Percentiles rank a stretch among this genome's conserved stretches.
Evolutionary conservation across 192 early-diverging fungal species (phyloP).

Genomic region (Phlyctochytrium planicorne): DNA sequence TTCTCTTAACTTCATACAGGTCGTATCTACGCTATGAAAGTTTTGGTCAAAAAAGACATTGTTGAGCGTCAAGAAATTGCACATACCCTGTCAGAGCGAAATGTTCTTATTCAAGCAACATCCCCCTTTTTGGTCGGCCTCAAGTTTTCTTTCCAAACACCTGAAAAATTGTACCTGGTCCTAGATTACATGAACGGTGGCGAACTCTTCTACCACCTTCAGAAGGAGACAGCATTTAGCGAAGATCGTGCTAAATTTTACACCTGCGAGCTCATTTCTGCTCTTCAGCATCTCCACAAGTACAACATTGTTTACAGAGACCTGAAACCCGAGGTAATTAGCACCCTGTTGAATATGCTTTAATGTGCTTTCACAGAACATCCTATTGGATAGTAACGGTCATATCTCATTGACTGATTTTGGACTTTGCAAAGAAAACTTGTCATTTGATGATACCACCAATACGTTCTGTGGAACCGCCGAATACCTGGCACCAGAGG

Average conservation of each 20-base stretch:
- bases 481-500: conserved; percentile 79
- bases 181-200: conserved; percentile 96
- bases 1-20: conserved; percentile 42
- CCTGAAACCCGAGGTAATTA: conserved; percentile 16
- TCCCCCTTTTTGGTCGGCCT: conserved; percentile 65
- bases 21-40: conserved; percentile 98
- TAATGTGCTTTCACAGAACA: conserved; percentile 36
- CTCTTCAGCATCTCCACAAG: conserved; percentile 89
- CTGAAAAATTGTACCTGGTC: conserved; percentile 93
- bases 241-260: conserved; percentile 72
- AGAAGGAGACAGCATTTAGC: conserved; percentile 60
- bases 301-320: conserved; percentile 80
- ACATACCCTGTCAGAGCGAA: conserved; percentile 92
- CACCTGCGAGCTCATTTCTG: conserved; percentile 85
- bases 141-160: conserved; percentile 70
- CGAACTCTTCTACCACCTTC: conserved; percentile 80
- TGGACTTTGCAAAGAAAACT: conserved; percentile 72
- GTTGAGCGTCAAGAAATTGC: conserved; percentile 89
- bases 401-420: conserved; percentile 77
- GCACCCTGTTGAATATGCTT: neutral
- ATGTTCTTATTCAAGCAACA: conserved; percentile 83
- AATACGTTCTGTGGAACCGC: conserved; percentile 55
- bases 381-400: conserved; percentile 59
- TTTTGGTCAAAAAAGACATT: conserved; percentile 89
- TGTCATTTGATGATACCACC: conserved; percentile 43